Conservation (phyloP, 179 eudicot genomes). For the Silene noctiflora region DNA sequence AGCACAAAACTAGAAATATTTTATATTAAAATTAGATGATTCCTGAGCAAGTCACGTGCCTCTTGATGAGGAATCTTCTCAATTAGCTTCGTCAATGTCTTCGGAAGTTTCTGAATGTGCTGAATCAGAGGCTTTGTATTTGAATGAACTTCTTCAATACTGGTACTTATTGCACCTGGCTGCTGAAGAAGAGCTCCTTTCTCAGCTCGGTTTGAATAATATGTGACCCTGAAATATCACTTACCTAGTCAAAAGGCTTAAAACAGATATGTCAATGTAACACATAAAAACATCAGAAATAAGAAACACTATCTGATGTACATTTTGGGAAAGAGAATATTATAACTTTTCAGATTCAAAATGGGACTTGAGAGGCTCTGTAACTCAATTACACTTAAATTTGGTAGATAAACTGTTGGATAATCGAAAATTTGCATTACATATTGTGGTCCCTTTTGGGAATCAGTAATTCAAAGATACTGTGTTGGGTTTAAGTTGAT, state of each 20-base stretch:
- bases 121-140: slow-evolving; percentile 66
- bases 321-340: not conserved
- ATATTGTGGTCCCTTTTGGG: too few species aligned
- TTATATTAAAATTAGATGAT: slow-evolving; percentile 1
- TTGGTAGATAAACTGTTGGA: too few species aligned
- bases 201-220: slow-evolving; percentile 46
- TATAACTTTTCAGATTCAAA: too few species aligned
- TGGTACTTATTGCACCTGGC: slow-evolving; percentile 51
- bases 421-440: too few species aligned
- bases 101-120: slow-evolving; percentile 62
- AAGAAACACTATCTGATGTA: not conserved
- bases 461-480: too few species aligned
- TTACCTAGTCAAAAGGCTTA: slow-evolving; percentile 28
- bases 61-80: slow-evolving; percentile 94
- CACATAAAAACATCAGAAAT: not conserved
- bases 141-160: slow-evolving; percentile 74
- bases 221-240: slow-evolving; percentile 49
- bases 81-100: slow-evolving; percentile 53
- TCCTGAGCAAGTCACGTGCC: slow-evolving; percentile 38
- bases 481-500: too few species aligned
- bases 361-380: too few species aligned
- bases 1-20: not conserved
- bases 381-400: too few species aligned
- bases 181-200: slow-evolving; percentile 52
- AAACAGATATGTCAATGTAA: not conserved